A percentile compares a stretch with the other conserved stretches of the same genome.
phyloP scores from a whole-genome alignment of 2,329 filamentous ascomycete species.

The Talaromyces funiculosus region DNA sequence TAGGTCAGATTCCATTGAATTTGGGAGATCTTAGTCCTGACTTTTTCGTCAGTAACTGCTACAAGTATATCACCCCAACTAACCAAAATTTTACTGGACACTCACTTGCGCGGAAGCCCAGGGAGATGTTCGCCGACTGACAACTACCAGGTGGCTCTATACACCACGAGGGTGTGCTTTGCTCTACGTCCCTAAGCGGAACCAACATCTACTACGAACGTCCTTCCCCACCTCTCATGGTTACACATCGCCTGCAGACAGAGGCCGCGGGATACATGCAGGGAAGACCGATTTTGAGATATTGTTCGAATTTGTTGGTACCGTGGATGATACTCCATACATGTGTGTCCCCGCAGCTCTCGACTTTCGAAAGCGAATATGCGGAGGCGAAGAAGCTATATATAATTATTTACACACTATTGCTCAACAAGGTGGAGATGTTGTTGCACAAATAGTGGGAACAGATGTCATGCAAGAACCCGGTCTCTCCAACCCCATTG shows the following conservation, averaged over 20 bases:
- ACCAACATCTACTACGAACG: conserved; percentile 68
- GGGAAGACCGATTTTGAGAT: conserved; percentile 57
- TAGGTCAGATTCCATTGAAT: conserved; percentile 73
- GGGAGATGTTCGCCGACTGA: not conserved
- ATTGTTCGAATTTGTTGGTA: conserved; percentile 73
- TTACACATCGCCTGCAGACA: conserved; percentile 53
- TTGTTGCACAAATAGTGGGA: conserved; percentile 57
- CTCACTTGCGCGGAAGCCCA: too few species aligned
- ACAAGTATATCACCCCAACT: conserved; percentile 51
- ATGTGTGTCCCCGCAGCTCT: conserved; percentile 67
- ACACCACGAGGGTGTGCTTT: conserved; percentile 74
- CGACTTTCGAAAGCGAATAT: conserved; percentile 60
- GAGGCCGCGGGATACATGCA: conserved; percentile 36
- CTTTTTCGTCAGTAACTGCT: conserved; percentile 80
- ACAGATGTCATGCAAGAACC: conserved; percentile 63
- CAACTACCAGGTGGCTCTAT: conserved; percentile 65
- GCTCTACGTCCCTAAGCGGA: conserved; percentile 69
- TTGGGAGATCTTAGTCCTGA: conserved; percentile 64
- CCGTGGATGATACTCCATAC: conserved; percentile 66
- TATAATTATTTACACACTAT: conserved; percentile 57
- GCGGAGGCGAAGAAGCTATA: conserved; percentile 70
- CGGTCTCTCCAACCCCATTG: conserved; percentile 22
- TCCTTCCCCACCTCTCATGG: conserved; percentile 77
- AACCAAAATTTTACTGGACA: not conserved
- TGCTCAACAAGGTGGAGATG: conserved; percentile 57